Percentiles rank a stretch among this genome's conserved stretches.
These are phyloP conservation scores for Amaranthus palmeri DNA, from an alignment of 148 eudicot species.

Conservation along the genomic window DNA sequence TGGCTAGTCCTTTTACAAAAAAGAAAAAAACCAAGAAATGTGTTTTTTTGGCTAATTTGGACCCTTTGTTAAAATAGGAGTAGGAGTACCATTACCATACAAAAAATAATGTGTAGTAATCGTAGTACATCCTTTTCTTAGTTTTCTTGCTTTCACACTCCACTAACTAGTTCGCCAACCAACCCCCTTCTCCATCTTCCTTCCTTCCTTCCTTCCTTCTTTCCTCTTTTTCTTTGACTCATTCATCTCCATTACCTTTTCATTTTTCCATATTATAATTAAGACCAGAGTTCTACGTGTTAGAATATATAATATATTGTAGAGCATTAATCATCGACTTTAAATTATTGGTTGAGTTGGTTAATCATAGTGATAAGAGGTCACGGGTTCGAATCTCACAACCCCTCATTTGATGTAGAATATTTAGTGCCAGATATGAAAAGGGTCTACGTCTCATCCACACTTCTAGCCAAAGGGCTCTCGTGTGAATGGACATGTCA, in stretches of 20 bases:
- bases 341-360: too few species aligned
- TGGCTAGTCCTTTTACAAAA: neutral
- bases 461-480: too few species aligned
- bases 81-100: neutral
- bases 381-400: too few species aligned
- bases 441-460: too few species aligned
- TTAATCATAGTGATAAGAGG: too few species aligned
- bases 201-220: neutral
- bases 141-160: conserved; percentile 32
- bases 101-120: neutral
- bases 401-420: too few species aligned
- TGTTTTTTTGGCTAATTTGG: neutral
- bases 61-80: conserved; percentile 2
- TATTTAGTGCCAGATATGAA: too few species aligned
- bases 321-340: too few species aligned
- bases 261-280: neutral
- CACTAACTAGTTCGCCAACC: conserved; percentile 30
- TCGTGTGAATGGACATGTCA: too few species aligned
- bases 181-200: conserved; percentile 9
- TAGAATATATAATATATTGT: too few species aligned
- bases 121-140: conserved; percentile 21
- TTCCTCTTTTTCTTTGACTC: neutral
- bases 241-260: conserved; percentile 4
- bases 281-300: too few species aligned
- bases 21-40: neutral